phyloP scores from a whole-genome alignment of 805 yeast genomes.

The Barnettozyma californica region DNA sequence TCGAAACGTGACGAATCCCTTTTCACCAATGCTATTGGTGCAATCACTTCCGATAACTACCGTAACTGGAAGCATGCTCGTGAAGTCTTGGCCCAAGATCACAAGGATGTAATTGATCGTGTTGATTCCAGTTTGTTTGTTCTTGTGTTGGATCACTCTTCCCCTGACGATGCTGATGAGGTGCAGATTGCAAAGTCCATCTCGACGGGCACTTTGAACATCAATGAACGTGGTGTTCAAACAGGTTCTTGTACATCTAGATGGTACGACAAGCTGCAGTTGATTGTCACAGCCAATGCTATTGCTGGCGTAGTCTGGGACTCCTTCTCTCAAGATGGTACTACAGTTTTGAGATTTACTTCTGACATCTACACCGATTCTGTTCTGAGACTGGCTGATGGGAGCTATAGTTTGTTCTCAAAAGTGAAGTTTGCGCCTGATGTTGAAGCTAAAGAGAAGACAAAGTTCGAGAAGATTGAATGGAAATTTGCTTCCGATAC shows the following conservation, averaged over 20 bases:
- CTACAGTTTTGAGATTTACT: constrained; percentile 81
- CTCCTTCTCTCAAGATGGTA: constrained; percentile 89
- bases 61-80: constrained; percentile 79
- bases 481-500: constrained; percentile 35
- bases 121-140: constrained; percentile 80
- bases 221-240: constrained; percentile 73
- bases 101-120: constrained; percentile 32
- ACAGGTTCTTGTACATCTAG: constrained; percentile 89
- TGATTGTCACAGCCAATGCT: constrained; percentile 78
- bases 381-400: constrained; percentile 77
- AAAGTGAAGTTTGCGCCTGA: constrained; percentile 24
- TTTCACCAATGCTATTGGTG: constrained; percentile 71
- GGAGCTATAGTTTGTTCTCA: constrained; percentile 39
- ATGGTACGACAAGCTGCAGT: constrained; percentile 86
- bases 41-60: constrained; percentile 81
- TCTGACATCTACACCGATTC: constrained; percentile 90
- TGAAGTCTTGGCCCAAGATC: constrained; percentile 36
- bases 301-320: constrained; percentile 91
- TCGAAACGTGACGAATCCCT: constrained; percentile 58
- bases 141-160: constrained; percentile 73
- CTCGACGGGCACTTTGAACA: constrained; percentile 72
- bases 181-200: constrained; percentile 46
- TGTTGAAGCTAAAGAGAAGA: constrained; percentile 11
- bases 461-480: constrained; percentile 25
- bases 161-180: constrained; percentile 44